Evolutionary conservation across 2,329 filamentous ascomycete genomes (phyloP).

Genomic region (Didymellaceae sp.): DNA sequence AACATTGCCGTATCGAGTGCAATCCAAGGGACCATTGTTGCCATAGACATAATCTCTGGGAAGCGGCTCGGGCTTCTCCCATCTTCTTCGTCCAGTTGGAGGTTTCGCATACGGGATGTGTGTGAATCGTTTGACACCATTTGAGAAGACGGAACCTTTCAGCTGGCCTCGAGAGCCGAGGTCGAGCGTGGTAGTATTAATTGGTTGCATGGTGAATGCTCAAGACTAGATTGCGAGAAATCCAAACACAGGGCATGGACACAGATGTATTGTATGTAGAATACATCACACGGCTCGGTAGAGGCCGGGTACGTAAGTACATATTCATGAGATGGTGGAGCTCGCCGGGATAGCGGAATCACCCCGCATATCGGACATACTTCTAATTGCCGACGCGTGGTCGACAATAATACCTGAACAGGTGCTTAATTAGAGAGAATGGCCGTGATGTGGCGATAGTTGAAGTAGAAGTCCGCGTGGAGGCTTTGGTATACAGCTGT

Average conservation of each 20-base stretch:
- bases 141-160: conserved; percentile 1
- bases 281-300: neutral
- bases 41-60: conserved; percentile 8
- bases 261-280: neutral
- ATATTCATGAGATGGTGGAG: neutral
- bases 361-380: conserved; percentile 5
- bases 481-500: too few species aligned
- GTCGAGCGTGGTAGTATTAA: conserved; percentile 3
- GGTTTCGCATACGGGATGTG: conserved; percentile 10
- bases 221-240: neutral
- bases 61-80: conserved; percentile 8
- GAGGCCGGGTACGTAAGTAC: conserved; percentile 3
- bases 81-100: conserved; percentile 5
- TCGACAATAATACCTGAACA: neutral
- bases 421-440: neutral
- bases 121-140: conserved; percentile 12
- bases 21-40: conserved; percentile 5
- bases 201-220: neutral
- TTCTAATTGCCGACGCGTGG: neutral
- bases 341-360: conserved; percentile 3
- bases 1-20: conserved; percentile 10
- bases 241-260: neutral
- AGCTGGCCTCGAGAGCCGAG: conserved; percentile 10
- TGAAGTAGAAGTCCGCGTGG: neutral
- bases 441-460: neutral